These are phyloP conservation scores for Ganoderma meredithae DNA, from an alignment of 1,284 basidiomycete species.

Conservation along the genomic window DNA sequence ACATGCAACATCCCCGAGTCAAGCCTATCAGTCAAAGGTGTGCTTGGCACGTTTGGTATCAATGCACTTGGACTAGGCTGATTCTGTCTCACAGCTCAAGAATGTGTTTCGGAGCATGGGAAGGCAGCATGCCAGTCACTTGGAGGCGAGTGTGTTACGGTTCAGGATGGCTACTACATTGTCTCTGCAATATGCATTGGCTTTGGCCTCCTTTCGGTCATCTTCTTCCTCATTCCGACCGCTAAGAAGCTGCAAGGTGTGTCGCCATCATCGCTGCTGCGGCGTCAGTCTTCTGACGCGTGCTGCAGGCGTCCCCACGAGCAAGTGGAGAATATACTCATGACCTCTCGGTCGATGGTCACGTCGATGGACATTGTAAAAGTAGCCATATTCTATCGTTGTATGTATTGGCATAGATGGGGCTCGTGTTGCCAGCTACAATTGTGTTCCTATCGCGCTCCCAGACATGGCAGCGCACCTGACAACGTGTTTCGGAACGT, in stretches of 20 bases:
- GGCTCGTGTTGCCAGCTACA: background rate
- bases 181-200: constrained; percentile 83
- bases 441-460: background rate
- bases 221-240: constrained; percentile 86
- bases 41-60: constrained; percentile 23
- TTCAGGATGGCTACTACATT: constrained; percentile 93
- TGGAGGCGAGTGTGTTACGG: constrained; percentile 83
- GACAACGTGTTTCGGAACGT: constrained; percentile 21
- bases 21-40: constrained; percentile 67
- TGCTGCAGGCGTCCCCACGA: constrained; percentile 59
- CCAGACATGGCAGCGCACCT: background rate
- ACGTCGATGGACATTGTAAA: constrained; percentile 24
- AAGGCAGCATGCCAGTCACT: constrained; percentile 81
- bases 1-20: constrained; percentile 76
- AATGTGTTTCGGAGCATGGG: constrained; percentile 92
- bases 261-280: constrained; percentile 38
- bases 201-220: constrained; percentile 76
- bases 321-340: constrained; percentile 62
- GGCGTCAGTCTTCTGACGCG: constrained; percentile 13
- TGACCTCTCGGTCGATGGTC: constrained; percentile 16
- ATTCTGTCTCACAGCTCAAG: constrained; percentile 58
- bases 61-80: background rate
- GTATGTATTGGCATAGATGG: constrained; percentile 18
- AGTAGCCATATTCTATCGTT: constrained; percentile 30
- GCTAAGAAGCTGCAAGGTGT: constrained; percentile 86